Evolutionary conservation across 352 stramenopile species (phyloP).

Genomic region (Pythium rhizo-oryzae): DNA sequence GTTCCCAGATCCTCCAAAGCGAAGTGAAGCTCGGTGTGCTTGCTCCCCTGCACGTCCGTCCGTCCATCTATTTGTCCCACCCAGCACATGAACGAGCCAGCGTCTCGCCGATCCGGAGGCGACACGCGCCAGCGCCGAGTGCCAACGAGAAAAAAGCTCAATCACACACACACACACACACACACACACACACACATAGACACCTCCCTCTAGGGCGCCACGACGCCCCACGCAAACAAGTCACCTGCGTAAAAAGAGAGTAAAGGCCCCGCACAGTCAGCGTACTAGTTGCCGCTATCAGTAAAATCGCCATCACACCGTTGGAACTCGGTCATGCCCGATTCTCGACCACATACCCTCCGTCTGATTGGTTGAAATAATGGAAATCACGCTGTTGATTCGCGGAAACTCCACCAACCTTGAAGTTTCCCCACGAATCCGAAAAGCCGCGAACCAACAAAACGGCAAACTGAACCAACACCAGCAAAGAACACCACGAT

Average conservation of each 20-base stretch:
- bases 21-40: too few species aligned
- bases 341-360: too few species aligned
- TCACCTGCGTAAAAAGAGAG: background rate
- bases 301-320: background rate
- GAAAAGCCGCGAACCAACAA: background rate
- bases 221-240: background rate
- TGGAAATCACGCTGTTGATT: background rate
- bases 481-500: background rate
- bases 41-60: background rate
- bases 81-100: background rate
- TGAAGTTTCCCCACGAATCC: background rate
- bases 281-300: too few species aligned
- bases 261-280: too few species aligned
- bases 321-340: too few species aligned
- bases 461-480: constrained; percentile 10
- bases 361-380: background rate
- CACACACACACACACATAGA: constrained; percentile 1
- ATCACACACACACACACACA: background rate
- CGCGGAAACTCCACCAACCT: background rate
- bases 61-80: background rate
- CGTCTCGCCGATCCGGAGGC: constrained; percentile 11
- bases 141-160: background rate
- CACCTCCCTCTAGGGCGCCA: too few species aligned
- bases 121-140: background rate
- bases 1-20: background rate